Evolutionary conservation across 257 asterid species (phyloP), one percentile per base, ranked within the genome.

Genomic region (Plectranthus barbatus): DNA sequence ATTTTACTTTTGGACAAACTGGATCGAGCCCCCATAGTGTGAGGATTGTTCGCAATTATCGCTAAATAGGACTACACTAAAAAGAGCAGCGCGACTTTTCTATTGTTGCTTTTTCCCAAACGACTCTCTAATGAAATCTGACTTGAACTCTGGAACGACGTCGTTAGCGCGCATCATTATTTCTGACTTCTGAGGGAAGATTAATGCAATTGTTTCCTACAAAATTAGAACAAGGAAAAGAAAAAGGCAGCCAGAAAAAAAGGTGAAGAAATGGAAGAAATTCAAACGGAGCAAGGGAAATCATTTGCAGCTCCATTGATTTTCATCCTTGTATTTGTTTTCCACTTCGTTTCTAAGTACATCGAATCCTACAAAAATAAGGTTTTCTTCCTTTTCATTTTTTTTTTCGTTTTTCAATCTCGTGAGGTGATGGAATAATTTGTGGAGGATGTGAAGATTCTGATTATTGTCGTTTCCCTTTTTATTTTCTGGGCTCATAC

Each of bases 231-330:
- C 20, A 50, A 36, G 11, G 3, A 56, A 14, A 31, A 56, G 10
- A 9, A 34, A 24, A 4, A 21, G 37, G 34, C 39, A 56, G 31
- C 56, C n/a, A 31, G 46, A 20, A 26, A 18, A 20, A 34, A n/a
- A n/a, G n/a, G 14, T 64, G 29, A 62, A 50, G 34, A 42, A 47
- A 85, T 87, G 97, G 87, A 79, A 58, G 94, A 88, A 49, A 68
- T 69, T 61, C 48, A 68, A 64, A 70, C 75, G 61, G 80, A 73
- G 63, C 76, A 68, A 37, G 79, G 74, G 57, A 86, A 62, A 73
- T 88, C 96, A 26, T 64, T 81, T 23, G 91, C 96, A 11, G 91
- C 96, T 68, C 90, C 92, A 12, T n/a, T 72, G 49, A 68, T 88
- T 66, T 86, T 88, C 86, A 41, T 80, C 74, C 69, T 86, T 60